Percentiles rank a stretch among this genome's conserved stretches.
phyloP scores from a whole-genome alignment of 805 yeast genomes.

The Kluyveromyces starmeri region DNA sequence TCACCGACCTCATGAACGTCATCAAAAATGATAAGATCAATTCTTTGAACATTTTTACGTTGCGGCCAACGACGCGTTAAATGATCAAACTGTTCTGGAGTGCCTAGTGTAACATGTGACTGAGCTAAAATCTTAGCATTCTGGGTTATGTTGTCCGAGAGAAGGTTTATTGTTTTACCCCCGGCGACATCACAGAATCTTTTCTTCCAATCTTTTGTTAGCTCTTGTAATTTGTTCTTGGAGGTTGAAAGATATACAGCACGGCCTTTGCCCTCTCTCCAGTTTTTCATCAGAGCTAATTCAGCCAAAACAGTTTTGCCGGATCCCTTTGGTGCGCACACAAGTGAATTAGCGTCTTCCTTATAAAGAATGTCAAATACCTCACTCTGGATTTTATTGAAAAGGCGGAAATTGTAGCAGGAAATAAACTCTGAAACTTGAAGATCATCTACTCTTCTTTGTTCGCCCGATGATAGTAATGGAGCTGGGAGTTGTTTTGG shows the following conservation, averaged over 20 bases:
- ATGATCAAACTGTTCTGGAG: constrained; percentile 70
- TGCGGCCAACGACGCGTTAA: constrained; percentile 79
- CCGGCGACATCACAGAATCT: constrained; percentile 41
- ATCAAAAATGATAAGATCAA: constrained; percentile 65
- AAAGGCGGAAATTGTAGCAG: constrained; percentile 39
- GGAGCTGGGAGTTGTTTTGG: constrained; percentile 27
- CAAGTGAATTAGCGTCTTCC: constrained; percentile 48
- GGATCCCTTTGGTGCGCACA: constrained; percentile 68
- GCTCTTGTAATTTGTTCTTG: constrained; percentile 44
- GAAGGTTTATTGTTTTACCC: constrained; percentile 47
- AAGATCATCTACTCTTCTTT: constrained; percentile 41
- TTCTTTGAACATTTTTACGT: constrained; percentile 55
- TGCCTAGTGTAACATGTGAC: constrained; percentile 62
- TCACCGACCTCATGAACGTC: constrained; percentile 60
- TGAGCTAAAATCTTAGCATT: constrained; percentile 50
- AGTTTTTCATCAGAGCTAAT: constrained; percentile 60
- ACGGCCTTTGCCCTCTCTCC: constrained; percentile 63
- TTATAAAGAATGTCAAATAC: constrained; percentile 51
- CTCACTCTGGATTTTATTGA: constrained; percentile 72
- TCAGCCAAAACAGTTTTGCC: constrained; percentile 71
- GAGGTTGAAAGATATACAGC: constrained; percentile 63
- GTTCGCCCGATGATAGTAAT: constrained; percentile 24
- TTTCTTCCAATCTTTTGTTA: constrained; percentile 44
- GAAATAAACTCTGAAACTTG: constrained; percentile 39
- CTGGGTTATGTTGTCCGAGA: constrained; percentile 41